Evolutionary conservation across 2,329 filamentous ascomycete genomes (phyloP), one percentile per base, ranked within the genome.

Genomic region (Chrysoporthe puriensis): DNA sequence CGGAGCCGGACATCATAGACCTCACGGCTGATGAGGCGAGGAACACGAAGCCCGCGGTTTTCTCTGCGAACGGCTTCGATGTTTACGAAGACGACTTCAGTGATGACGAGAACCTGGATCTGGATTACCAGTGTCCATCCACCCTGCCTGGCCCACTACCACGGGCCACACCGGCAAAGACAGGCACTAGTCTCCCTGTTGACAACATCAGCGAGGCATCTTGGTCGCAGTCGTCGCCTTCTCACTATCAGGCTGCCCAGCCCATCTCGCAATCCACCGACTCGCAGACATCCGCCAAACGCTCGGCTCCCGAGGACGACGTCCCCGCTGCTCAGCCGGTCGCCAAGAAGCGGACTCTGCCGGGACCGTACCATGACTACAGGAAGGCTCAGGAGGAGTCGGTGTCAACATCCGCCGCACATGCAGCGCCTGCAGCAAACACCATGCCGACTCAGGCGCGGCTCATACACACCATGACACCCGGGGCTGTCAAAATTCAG

Each of bases 51-150:
- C 68, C 76, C 13, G 70, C 72, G 8, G 72, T 75, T 36, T 73
- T 71, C 11, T 64, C 70, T 5, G 61, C 71, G n/a, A 69, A 74
- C 6, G 85, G 91, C 11, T 87, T 85, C 69, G 91, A 94, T 70
- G 87, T 89, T 26, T 26, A 26, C 69, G 91, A 94, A 70, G 90
- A 95, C 73, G 94, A 97, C 75, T 96, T 97, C 72, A 93, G 93
- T 73, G 92, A 95, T 75, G 94, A 97, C 72, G 85, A 90, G 26
- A 87, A 93, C 66, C 82, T 97, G 34, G 91, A 92, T 70, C 78
- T 91, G 26, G 86, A 94, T 70, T 85, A 89, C 63, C 85, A 91
- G 68, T 84, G 88, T 68, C 88, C 89, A 0, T 78, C 82, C 1
- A 81, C 85, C 1, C 82, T 87, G 3, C 83, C 82, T 8, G 66